These are phyloP conservation scores for Colletotrichum endophyticum DNA, from an alignment of 2,329 filamentous ascomycete genomes.

Conservation along the genomic window DNA sequence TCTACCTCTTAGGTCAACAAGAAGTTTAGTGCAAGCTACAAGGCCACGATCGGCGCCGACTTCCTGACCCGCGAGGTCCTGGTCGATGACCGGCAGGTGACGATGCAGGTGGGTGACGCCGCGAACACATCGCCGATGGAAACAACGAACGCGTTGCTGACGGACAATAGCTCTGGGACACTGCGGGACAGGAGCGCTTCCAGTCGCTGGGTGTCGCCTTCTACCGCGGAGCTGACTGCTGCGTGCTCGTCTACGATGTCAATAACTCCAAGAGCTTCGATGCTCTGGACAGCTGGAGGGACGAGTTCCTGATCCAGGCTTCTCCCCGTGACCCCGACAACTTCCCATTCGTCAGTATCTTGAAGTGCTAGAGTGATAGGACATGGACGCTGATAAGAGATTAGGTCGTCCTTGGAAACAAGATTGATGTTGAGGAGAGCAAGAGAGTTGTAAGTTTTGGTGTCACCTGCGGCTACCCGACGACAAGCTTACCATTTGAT, in stretches of 20 bases:
- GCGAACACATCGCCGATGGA: background rate
- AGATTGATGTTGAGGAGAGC: conserved; percentile 98
- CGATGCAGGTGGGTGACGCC: conserved; percentile 79
- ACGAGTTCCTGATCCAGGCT: conserved; percentile 97
- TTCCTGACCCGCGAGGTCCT: conserved; percentile 98
- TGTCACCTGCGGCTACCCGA: background rate
- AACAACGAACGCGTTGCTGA: background rate
- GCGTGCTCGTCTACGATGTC: conserved; percentile 96
- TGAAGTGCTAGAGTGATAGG: background rate
- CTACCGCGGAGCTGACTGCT: conserved; percentile 97
- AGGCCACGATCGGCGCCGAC: conserved; percentile 98
- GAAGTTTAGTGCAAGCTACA: conserved; percentile 99
- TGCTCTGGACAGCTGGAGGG: conserved; percentile 96
- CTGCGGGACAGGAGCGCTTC: conserved; percentile 95
- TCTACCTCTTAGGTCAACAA: conserved; percentile 87
- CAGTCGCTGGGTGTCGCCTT: conserved; percentile 97
- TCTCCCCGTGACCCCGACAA: conserved; percentile 95
- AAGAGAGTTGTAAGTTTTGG: conserved; percentile 77
- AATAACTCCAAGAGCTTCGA: conserved; percentile 99
- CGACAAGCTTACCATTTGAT: background rate
- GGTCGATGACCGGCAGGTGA: conserved; percentile 95
- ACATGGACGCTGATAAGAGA: conserved; percentile 23
- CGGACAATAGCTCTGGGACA: conserved; percentile 84
- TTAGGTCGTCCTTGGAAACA: conserved; percentile 95
- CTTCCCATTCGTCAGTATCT: conserved; percentile 87